Conservation (phyloP, 306 rosid species). For the Pterocarpus macrocarpus region DNA sequence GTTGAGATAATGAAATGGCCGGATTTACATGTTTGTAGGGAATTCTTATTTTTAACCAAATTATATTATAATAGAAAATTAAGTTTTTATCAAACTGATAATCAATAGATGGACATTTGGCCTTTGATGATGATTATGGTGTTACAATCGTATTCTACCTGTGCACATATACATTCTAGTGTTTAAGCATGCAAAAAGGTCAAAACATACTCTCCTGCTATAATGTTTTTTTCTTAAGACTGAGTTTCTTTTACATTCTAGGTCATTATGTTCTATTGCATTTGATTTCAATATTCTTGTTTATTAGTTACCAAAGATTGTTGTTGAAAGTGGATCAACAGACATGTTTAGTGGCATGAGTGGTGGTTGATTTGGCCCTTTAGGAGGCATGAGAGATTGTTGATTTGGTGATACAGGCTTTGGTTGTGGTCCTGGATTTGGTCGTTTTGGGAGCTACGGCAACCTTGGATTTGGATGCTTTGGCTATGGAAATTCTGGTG, state of each 20-base stretch:
- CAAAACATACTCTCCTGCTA: background rate
- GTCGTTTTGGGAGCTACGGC: constrained; percentile 1
- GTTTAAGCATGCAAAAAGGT: background rate
- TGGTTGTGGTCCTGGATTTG: constrained; percentile 13
- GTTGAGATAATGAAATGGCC: background rate
- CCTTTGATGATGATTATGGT: constrained; percentile 2
- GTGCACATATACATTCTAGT: background rate
- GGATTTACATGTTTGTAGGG: background rate
- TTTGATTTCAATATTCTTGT: constrained; percentile 19
- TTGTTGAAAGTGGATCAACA: constrained; percentile 53
- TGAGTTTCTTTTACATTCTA: background rate
- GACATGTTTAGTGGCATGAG: constrained; percentile 61
- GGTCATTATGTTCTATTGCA: constrained; percentile 23
- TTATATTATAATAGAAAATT: background rate
- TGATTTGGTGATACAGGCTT: background rate
- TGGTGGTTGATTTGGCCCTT: constrained; percentile 25
- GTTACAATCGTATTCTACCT: background rate
- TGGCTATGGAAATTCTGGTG: constrained; percentile 41
- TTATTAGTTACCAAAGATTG: constrained; percentile 69
- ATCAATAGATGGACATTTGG: background rate
- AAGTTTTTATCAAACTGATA: constrained; percentile 20
- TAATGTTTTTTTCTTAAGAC: constrained; percentile 14
- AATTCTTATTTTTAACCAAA: background rate
- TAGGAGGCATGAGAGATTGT: background rate
- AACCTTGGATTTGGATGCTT: constrained; percentile 48